Evolutionary conservation across 805 yeast species (phyloP).

Genomic region (Isabelozyma heimii): DNA sequence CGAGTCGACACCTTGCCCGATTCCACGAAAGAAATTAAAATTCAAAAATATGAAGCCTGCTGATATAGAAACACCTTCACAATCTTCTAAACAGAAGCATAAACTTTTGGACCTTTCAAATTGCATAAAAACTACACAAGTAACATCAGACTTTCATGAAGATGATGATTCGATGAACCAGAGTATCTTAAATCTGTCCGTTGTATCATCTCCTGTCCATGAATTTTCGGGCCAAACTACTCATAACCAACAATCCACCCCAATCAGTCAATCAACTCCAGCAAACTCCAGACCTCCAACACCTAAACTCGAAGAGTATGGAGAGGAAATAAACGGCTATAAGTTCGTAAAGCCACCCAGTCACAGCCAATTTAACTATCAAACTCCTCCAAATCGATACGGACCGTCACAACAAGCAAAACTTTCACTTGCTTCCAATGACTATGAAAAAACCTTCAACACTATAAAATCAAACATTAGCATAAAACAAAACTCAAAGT

Average conservation of each 20-base stretch:
- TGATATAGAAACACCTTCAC: constrained; percentile 6
- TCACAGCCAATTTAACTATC: constrained; percentile 12
- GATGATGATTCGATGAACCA: constrained; percentile 7
- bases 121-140: constrained; percentile 25
- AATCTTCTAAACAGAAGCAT: constrained; percentile 12
- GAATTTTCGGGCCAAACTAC: constrained; percentile 1
- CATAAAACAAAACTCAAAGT: constrained; percentile 6
- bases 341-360: constrained; percentile 34
- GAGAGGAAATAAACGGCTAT: constrained; percentile 40
- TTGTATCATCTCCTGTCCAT: constrained; percentile 2
- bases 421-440: constrained; percentile 23
- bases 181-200: constrained; percentile 5
- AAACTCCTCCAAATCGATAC: constrained; percentile 14
- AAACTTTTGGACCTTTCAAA: constrained; percentile 27
- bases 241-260: constrained; percentile 22
- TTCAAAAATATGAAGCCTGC: constrained; percentile 17
- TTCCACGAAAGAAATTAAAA: constrained; percentile 35
- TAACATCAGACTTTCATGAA: constrained; percentile 14
- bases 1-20: constrained; percentile 45
- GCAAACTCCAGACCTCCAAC: constrained; percentile 36
- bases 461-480: background rate
- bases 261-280: constrained; percentile 43
- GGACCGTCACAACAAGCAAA: constrained; percentile 10
- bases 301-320: constrained; percentile 25
- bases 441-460: constrained; percentile 2